phyloP scores from a whole-genome alignment of 371 early-diverging fungal species.

The Capniomyces stellatus region DNA sequence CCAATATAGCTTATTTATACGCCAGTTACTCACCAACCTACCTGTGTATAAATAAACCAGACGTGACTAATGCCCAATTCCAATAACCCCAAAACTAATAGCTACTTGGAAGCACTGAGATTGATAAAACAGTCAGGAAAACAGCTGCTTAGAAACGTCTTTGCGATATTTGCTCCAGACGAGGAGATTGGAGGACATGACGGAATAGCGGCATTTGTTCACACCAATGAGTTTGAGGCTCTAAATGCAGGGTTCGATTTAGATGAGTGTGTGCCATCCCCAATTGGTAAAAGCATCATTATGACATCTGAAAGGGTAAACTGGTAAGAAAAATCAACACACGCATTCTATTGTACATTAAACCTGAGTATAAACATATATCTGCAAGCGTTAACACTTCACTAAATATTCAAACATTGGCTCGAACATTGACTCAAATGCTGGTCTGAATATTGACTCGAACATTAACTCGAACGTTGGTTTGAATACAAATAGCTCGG shows the following conservation, averaged over 20 bases:
- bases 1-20: neutral
- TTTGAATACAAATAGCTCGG: constrained; percentile 1
- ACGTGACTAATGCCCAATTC: neutral
- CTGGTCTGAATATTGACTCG: neutral
- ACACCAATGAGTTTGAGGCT: constrained; percentile 33
- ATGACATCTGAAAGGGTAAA: constrained; percentile 60
- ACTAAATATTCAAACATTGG: neutral
- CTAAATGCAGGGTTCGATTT: constrained; percentile 54
- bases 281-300: constrained; percentile 33
- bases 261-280: constrained; percentile 54
- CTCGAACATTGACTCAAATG: neutral
- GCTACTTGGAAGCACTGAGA: constrained; percentile 53
- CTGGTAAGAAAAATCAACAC: constrained; percentile 31
- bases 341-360: neutral
- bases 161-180: constrained; percentile 53
- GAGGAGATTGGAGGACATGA: constrained; percentile 63
- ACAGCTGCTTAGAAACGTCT: constrained; percentile 39
- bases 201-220: constrained; percentile 44
- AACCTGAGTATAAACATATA: neutral
- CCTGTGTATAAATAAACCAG: neutral
- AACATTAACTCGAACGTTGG: neutral
- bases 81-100: neutral
- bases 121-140: constrained; percentile 27
- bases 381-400: neutral
- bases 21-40: neutral